phyloP scores from a whole-genome alignment of 768 basidiomycete genomes.

The Lactifluus volemus region DNA sequence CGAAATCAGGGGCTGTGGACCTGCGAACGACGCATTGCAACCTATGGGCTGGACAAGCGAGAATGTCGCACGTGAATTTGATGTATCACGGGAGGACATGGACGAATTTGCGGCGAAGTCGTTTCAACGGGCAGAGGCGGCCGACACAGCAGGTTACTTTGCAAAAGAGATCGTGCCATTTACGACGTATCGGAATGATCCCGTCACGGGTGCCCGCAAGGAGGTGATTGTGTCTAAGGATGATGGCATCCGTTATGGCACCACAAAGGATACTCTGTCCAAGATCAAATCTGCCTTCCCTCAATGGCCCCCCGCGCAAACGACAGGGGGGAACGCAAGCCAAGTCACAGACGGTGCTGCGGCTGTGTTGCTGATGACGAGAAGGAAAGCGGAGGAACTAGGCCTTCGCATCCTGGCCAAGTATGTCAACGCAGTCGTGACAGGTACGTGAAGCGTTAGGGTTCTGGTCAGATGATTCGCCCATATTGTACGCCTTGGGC shows the following conservation, averaged over 20 bases:
- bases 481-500: neutral
- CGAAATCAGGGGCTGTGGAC: conserved; percentile 43
- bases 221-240: conserved; percentile 55
- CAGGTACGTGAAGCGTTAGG: conserved; percentile 34
- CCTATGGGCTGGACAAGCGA: conserved; percentile 91
- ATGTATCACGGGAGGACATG: conserved; percentile 65
- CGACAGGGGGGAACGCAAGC: conserved; percentile 81
- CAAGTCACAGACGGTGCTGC: conserved; percentile 84
- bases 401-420: conserved; percentile 70
- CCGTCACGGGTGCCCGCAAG: conserved; percentile 42
- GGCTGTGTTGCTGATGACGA: conserved; percentile 71
- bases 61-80: conserved; percentile 71
- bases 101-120: conserved; percentile 68
- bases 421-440: conserved; percentile 62
- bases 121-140: conserved; percentile 70
- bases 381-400: conserved; percentile 68
- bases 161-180: conserved; percentile 68
- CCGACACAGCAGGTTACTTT: conserved; percentile 60
- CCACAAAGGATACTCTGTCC: conserved; percentile 52
- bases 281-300: conserved; percentile 74
- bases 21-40: conserved; percentile 51
- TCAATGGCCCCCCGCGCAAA: conserved; percentile 65
- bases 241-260: conserved; percentile 71
- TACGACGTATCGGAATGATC: conserved; percentile 51
- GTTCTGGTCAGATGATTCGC: neutral